Evolutionary conservation across 108 stramenopile genomes (phyloP), one percentile per base, ranked within the genome.

Genomic region (Skeletonema tropicum): DNA sequence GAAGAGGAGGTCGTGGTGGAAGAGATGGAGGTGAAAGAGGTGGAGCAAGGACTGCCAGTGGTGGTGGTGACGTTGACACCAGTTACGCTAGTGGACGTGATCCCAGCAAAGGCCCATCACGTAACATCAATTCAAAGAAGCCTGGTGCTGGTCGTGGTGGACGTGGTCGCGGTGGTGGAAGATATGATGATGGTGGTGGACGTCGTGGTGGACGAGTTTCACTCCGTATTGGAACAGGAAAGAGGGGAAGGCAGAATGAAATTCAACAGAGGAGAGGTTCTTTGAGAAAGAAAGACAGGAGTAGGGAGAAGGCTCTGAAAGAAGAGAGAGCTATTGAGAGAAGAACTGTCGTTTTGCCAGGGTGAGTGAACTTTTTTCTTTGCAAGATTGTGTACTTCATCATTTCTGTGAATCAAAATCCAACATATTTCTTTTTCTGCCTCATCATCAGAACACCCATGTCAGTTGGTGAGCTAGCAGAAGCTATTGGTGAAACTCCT

Each of bases 381-480:
- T 5, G n/a, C 11, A 17, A 12, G 38, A 55, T 68, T 17, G 9
- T 42, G 1, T 74, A 33, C 62, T 17, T 32, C 26, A 29, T 29
- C 26, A 29, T 60, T 42, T 38, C 58, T 33, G 26, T 15, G 30
- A 31, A 45, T n/a, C 42, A 45, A 45, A 3, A 2, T 45, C 15
- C 4, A n/a, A 45, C 2, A 59, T 19, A 6, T n/a, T 23, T 60
- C n/a, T 55, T 17, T 39, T 41, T 31, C 63, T 42, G 25, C 21
- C n/a, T 19, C 7, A 57, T 17, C 58, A 59, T 10, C 67, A 93
- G 91, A 36, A 88, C 87, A 19, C 89, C 96, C 13, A 76, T 97
- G 73, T 73, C 93, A 21, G 93, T 98, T 12, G 80, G 74, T 21
- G 86, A 93, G 15, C 78, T 98, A 35, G 93, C 97, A 6, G 91